phyloP scores from a whole-genome alignment of 371 early-diverging fungal genomes.

The Zychaea mexicana region DNA sequence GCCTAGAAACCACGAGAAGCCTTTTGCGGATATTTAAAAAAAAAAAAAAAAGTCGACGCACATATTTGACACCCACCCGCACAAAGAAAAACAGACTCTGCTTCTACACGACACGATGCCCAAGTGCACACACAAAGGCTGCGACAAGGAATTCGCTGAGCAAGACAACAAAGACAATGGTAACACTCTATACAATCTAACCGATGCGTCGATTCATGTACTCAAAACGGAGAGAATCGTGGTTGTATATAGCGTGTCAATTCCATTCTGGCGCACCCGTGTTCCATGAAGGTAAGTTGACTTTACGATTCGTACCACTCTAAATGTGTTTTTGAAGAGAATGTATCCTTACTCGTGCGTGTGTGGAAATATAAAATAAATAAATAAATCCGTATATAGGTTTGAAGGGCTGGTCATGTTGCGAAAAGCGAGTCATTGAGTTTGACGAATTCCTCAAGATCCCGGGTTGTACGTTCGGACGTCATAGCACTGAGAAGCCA shows the following conservation, averaged over 20 bases:
- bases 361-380: neutral
- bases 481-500: constrained; percentile 61
- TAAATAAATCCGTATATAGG: constrained; percentile 44
- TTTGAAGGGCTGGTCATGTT: constrained; percentile 94
- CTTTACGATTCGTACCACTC: too few relatives aligned
- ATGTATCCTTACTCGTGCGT: too few relatives aligned
- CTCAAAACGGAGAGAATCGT: neutral
- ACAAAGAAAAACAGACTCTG: too few relatives aligned
- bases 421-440: constrained; percentile 84
- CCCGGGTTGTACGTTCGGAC: constrained; percentile 73
- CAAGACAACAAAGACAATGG: constrained; percentile 68
- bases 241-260: constrained; percentile 58
- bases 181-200: constrained; percentile 14
- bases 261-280: constrained; percentile 86
- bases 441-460: constrained; percentile 94
- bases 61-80: too few relatives aligned
- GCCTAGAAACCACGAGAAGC: too few relatives aligned
- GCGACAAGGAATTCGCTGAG: constrained; percentile 78
- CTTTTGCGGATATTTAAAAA: too few relatives aligned
- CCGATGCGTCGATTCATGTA: neutral
- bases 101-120: constrained; percentile 57
- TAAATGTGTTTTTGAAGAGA: too few relatives aligned
- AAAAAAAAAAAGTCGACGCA: too few relatives aligned
- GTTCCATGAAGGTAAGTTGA: constrained; percentile 88
- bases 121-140: constrained; percentile 79